A percentile compares a stretch with the other conserved stretches of the same genome.
Evolutionary conservation across 2,329 filamentous ascomycete genomes (phyloP).

Genomic region (Saccharata proteae): DNA sequence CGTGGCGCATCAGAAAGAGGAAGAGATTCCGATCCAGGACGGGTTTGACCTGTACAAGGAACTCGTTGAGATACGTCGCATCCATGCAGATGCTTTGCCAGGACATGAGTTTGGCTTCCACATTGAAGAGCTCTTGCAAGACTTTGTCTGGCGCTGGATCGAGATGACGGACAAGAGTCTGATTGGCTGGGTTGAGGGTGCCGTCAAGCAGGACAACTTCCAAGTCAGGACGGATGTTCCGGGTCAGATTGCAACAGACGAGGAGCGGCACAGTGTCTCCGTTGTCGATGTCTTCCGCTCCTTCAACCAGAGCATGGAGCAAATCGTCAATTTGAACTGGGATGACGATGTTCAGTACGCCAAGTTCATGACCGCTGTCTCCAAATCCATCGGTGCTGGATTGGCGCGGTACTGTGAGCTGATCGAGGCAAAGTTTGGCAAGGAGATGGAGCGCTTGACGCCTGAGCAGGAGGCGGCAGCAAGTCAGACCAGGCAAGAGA

Average conservation of each 20-base stretch:
- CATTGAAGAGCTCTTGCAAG: conserved; percentile 72
- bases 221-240: conserved; percentile 55
- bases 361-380: conserved; percentile 89
- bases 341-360: conserved; percentile 87
- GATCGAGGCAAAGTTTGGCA: conserved; percentile 71
- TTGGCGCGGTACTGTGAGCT: conserved; percentile 85
- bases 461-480: conserved; percentile 74
- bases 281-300: conserved; percentile 87
- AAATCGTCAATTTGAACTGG: conserved; percentile 79
- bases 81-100: conserved; percentile 66
- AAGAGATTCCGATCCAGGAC: conserved; percentile 77
- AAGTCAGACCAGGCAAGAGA: conserved; percentile 75
- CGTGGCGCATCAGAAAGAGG: conserved; percentile 53
- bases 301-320: conserved; percentile 84
- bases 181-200: conserved; percentile 73
- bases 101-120: conserved; percentile 59
- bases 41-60: conserved; percentile 91
- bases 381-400: conserved; percentile 71
- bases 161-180: conserved; percentile 67
- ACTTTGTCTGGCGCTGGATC: conserved; percentile 96
- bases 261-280: conserved; percentile 83
- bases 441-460: conserved; percentile 86
- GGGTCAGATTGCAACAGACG: conserved; percentile 55
- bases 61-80: conserved; percentile 69
- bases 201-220: conserved; percentile 83